Evolutionary conservation across 2,329 filamentous ascomycete species (phyloP).

Genomic region (Fusarium sp.): DNA sequence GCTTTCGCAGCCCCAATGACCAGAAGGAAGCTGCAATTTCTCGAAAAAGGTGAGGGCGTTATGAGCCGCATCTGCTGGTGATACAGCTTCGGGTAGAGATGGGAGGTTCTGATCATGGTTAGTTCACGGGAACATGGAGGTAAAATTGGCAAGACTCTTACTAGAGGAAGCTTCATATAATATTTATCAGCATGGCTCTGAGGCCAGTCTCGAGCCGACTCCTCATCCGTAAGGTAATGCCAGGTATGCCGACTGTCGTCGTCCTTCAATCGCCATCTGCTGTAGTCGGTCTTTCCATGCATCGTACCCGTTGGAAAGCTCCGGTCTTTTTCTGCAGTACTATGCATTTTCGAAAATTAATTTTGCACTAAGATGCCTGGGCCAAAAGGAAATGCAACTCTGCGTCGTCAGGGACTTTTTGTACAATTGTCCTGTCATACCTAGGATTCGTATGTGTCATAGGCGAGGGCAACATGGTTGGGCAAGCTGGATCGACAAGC

Average conservation of each 20-base stretch:
- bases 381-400: too few species aligned
- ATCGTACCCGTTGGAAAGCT: too few species aligned
- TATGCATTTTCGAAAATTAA: background rate
- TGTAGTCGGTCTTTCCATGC: constrained; percentile 9
- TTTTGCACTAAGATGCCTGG: too few species aligned
- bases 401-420: too few species aligned
- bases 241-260: constrained; percentile 90
- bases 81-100: constrained; percentile 77
- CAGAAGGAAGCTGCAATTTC: constrained; percentile 86
- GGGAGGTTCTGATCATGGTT: constrained; percentile 75
- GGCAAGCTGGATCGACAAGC: too few species aligned
- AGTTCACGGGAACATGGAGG: background rate
- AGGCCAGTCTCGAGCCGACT: constrained; percentile 82
- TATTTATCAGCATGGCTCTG: constrained; percentile 91
- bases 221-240: constrained; percentile 86
- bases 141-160: constrained; percentile 56
- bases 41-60: constrained; percentile 92
- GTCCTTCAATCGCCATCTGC: constrained; percentile 84
- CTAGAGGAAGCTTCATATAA: constrained; percentile 83
- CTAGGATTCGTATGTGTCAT: background rate
- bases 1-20: constrained; percentile 97
- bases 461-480: too few species aligned
- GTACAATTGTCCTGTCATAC: too few species aligned
- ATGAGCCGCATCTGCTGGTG: constrained; percentile 80
- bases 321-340: background rate